Base-by-base conservation (phyloP, 352 stramenopile species). In the Phytophthora pini region DNA sequence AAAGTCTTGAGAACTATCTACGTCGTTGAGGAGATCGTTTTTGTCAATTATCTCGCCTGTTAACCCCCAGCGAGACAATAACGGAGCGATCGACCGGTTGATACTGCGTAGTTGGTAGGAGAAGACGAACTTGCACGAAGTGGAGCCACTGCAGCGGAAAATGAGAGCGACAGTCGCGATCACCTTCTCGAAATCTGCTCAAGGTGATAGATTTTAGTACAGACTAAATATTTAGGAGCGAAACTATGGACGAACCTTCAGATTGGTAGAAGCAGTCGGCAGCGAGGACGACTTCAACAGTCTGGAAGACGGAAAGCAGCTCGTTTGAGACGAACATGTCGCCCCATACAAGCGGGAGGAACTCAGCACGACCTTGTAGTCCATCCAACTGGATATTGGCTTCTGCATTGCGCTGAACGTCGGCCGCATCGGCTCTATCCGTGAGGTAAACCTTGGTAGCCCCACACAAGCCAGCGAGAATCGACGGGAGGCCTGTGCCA, bases 221-320 rank as follows among this genome's bases (percentile, higher is more conserved):
- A 20, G n/a, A 13, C 5, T 43, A 39, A 15, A 4, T 26, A 24
- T 3, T 31, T 49, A 40, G 47, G 4, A 26, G 9, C 9, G 13
- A n/a, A 26, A 32, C 31, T 24, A 31, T 12, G 41, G 29, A 32
- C 22, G 1, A 44, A 88, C 83, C 80, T 77, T 90, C 40, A 15
- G 79, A 87, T 24, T 76, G 76, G 51, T 92, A 92, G 49, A 92
- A 90, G 64, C 83, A 92, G 56, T 92, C 83, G 5, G 83, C 80
- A 2, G 80, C 83, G 24, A 92, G 56, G 20, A 92, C 45, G 1
- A 89, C 48, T 36, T 90, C 62, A 15, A 90, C 76, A 0, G 59
- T 67, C 29, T 48, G 20, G 3, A 90, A 78, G 10, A 76, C 39
- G 0, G 61, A 45, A 2, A 76, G 9, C 4, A 78, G 58, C 31